Evolutionary conservation across 129 eudicot genomes (phyloP).

Genomic region (Flaveria brownii): DNA sequence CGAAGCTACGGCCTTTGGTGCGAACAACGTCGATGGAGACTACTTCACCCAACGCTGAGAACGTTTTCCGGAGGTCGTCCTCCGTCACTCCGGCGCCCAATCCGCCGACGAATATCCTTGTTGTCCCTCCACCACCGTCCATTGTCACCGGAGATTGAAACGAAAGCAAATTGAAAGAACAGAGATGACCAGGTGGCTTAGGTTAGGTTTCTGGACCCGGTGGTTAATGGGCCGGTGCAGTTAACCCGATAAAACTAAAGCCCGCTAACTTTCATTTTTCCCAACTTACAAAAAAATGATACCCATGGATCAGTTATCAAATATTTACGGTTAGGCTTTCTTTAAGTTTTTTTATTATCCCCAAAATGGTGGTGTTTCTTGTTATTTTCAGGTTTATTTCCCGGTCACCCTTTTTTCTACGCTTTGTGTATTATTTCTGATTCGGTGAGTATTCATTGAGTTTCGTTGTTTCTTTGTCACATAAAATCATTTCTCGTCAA

Average conservation of each 20-base stretch:
- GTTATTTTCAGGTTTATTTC: too few species aligned
- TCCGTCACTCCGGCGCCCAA: conserved; percentile 71
- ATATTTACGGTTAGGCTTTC: too few species aligned
- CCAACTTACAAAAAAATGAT: too few species aligned
- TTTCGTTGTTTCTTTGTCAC: too few species aligned
- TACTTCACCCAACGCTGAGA: conserved; percentile 65
- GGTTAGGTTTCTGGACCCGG: conserved; percentile 9
- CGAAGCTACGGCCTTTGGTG: conserved; percentile 90
- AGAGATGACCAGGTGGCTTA: conserved; percentile 6
- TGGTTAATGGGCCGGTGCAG: conserved; percentile 14
- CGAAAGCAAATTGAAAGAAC: not conserved
- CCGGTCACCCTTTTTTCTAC: too few species aligned
- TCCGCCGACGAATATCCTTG: conserved; percentile 83
- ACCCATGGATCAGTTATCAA: too few species aligned
- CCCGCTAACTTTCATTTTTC: too few species aligned
- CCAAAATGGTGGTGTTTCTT: too few species aligned
- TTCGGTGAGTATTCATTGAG: too few species aligned
- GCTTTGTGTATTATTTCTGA: too few species aligned
- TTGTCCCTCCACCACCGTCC: conserved; percentile 31
- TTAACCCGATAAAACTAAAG: not conserved
- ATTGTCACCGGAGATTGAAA: conserved; percentile 4
- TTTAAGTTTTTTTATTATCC: too few species aligned
- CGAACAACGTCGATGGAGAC: conserved; percentile 66
- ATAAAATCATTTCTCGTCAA: too few species aligned
- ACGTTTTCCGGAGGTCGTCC: conserved; percentile 71